Evolutionary conservation across 2,329 filamentous ascomycete species (phyloP).

Genomic region (Stachybotrys chlorohalonatus): DNA sequence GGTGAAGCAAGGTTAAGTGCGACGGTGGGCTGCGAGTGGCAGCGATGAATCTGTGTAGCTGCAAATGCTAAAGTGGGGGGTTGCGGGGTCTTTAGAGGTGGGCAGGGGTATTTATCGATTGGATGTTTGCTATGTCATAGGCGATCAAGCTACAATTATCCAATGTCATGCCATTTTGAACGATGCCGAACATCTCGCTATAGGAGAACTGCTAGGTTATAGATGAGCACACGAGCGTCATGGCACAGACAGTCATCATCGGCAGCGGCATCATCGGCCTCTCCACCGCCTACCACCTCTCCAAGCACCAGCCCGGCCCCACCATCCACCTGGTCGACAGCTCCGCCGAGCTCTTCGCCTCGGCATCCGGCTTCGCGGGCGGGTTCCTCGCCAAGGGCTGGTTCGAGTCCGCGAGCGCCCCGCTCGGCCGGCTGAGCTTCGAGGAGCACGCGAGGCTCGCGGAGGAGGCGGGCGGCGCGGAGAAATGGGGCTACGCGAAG

Average conservation of each 20-base stretch:
- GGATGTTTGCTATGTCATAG: not conserved
- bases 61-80: not conserved
- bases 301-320: constrained; percentile 31
- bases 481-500: constrained; percentile 39
- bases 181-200: too few species aligned
- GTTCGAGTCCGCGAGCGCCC: constrained; percentile 49
- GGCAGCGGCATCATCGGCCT: constrained; percentile 63
- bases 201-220: too few species aligned
- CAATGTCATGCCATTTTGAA: not conserved
- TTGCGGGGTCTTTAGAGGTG: not conserved
- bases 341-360: constrained; percentile 52
- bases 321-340: constrained; percentile 39
- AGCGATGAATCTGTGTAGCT: not conserved
- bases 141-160: not conserved
- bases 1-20: not conserved
- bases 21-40: not conserved
- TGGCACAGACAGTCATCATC: constrained; percentile 53
- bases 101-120: too few species aligned
- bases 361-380: constrained; percentile 64
- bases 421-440: constrained; percentile 60
- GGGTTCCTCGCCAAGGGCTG: constrained; percentile 69
- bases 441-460: constrained; percentile 58
- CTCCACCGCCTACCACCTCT: constrained; percentile 65
- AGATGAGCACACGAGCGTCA: constrained; percentile 6
- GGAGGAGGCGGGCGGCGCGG: constrained; percentile 43